A percentile compares a stretch with the other conserved stretches of the same genome.
Evolutionary conservation across 2,329 filamentous ascomycete species (phyloP).

Genomic region (Verticillium tricorpus): DNA sequence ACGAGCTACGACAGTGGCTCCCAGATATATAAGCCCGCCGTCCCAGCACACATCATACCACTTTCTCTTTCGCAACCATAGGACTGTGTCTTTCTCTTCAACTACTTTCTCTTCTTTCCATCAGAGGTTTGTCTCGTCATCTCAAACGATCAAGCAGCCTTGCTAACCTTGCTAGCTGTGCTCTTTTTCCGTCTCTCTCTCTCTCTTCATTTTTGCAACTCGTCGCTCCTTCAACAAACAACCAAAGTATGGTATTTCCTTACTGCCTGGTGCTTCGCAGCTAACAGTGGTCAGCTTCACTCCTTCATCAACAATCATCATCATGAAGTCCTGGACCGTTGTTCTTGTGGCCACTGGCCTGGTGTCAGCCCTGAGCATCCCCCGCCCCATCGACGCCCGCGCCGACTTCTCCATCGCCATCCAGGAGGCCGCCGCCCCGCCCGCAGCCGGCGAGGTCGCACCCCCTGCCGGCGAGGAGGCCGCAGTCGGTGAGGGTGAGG

Average conservation of each 20-base stretch:
- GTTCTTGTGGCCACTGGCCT: constrained; percentile 23
- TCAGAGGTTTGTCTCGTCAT: constrained; percentile 6
- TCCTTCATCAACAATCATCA: constrained; percentile 4
- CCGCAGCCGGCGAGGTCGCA: constrained; percentile 2
- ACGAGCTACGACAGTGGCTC: not conserved
- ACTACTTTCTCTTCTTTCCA: constrained; percentile 5
- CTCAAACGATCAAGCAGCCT: not conserved
- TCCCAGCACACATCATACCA: not conserved
- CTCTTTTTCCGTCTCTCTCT: constrained; percentile 19
- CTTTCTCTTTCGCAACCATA: constrained; percentile 8
- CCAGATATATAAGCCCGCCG: not conserved
- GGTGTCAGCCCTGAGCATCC: constrained; percentile 22
- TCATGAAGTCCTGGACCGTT: constrained; percentile 23
- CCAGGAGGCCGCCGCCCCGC: not conserved
- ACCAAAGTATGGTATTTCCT: not conserved
- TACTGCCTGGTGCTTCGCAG: not conserved
- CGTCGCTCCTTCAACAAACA: not conserved
- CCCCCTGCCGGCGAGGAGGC: not conserved
- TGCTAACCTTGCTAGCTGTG: constrained; percentile 17
- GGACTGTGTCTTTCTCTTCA: constrained; percentile 7
- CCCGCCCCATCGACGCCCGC: constrained; percentile 8
- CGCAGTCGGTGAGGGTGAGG: not conserved
- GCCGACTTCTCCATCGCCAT: not conserved
- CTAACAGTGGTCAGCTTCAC: not conserved
- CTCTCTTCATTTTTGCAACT: constrained; percentile 1